A percentile compares a stretch with the other conserved stretches of the same genome.
phyloP scores from a whole-genome alignment of 768 basidiomycete species.

The Leucosporidium creatinivorum region DNA sequence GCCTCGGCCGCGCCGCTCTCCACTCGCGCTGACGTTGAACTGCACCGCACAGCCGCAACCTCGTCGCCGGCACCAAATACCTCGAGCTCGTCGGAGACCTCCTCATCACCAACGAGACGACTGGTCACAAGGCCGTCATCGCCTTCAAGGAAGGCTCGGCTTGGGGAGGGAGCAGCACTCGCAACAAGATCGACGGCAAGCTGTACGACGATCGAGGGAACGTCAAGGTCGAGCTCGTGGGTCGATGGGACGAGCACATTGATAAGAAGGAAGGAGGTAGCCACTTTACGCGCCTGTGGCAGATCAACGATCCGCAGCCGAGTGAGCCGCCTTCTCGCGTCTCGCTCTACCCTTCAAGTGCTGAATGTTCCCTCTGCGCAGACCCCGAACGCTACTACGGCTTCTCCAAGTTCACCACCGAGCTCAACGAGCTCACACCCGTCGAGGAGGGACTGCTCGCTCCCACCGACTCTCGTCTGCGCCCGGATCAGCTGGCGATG shows the following conservation, averaged over 20 bases:
- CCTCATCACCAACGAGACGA: constrained; percentile 40
- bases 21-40: neutral
- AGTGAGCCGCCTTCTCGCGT: constrained; percentile 6
- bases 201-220: constrained; percentile 61
- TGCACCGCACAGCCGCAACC: constrained; percentile 20
- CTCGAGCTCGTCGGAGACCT: constrained; percentile 35
- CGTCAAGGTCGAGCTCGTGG: constrained; percentile 77
- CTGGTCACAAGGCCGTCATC: constrained; percentile 70
- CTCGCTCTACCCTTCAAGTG: constrained; percentile 38
- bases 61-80: constrained; percentile 36
- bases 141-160: constrained; percentile 77
- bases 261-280: constrained; percentile 59
- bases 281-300: constrained; percentile 52
- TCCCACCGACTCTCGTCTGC: constrained; percentile 82
- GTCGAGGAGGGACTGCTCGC: constrained; percentile 48
- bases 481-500: constrained; percentile 92
- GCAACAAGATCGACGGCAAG: constrained; percentile 72
- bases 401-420: constrained; percentile 82
- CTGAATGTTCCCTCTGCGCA: constrained; percentile 38
- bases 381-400: constrained; percentile 67
- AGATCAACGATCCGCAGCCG: constrained; percentile 43
- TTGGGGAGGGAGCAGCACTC: constrained; percentile 84
- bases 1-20: neutral
- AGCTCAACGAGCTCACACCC: constrained; percentile 61
- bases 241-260: constrained; percentile 72